Evolutionary conservation across 78 protist genomes (phyloP), one percentile per base, ranked within the genome.

Genomic region (Emiliania huxleyi): DNA sequence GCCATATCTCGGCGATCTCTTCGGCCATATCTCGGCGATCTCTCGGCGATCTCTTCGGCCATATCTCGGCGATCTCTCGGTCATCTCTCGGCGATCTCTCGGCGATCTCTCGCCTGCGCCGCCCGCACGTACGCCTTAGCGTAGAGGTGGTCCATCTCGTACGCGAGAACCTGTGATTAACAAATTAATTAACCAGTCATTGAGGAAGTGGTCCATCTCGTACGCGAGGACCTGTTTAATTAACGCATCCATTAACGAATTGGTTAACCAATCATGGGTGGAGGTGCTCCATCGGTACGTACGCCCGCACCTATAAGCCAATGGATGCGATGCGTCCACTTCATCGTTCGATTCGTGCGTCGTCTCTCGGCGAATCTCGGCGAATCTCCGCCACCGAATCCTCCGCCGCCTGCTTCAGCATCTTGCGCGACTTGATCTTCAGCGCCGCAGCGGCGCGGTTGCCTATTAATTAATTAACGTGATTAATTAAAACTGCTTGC

Each of bases 71-170:
- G 62, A 52, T 52, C 29, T 52, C 8, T 8, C 62, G 62, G 29
- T 52, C 8, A 52, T 52, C 15, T 15, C 8, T 52, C 62, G 15
- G 62, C 62, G 29, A 52, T 19, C 62, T 52, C 62, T 8, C 62
- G 62, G 62, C 62, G 62, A 52, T 15, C 62, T 19, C 8, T 8
- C 75, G 12, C 75, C 75, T 84, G 62, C 19, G 73, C 95, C 4
- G 56, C 84, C 0, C 95, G 95, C 33, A 91, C 15, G 52, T 38
- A 49, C 26, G 92, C 95, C 91, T 93, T 94, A 12, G 45, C 45
- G 22, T 48, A 90, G 29, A 0, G 46, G 12, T 84, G 92, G 87
- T 93, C 95, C 33, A 81, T 1, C 55, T 91, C 94, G 19, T 69
- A 4, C 71, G 90, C 56, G 25, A 33, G 42, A n/a, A n/a, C n/a